phyloP scores from a whole-genome alignment of 495 filamentous ascomycete species.

The Penicillium goetzii region DNA sequence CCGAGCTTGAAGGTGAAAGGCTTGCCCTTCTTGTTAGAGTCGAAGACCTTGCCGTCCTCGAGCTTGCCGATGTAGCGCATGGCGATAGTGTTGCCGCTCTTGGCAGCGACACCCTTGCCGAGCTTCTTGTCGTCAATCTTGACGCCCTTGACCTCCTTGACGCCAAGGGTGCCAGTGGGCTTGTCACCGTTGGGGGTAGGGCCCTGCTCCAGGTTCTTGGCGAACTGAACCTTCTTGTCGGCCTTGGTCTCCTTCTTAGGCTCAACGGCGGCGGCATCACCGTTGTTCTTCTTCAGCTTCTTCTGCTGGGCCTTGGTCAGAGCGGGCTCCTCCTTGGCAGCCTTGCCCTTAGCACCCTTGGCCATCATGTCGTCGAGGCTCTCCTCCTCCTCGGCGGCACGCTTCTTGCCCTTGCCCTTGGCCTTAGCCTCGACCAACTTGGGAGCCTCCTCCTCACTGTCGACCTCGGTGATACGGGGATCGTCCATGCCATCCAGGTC shows the following conservation, averaged over 20 bases:
- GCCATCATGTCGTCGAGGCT: slow-evolving; percentile 75
- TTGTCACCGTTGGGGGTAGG: slow-evolving; percentile 72
- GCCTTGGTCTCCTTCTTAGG: slow-evolving; percentile 52
- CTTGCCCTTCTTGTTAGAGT: slow-evolving; percentile 96
- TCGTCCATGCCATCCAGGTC: slow-evolving; percentile 81
- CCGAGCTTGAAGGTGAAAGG: slow-evolving; percentile 95
- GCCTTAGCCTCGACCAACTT: slow-evolving; percentile 70
- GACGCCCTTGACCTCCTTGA: slow-evolving; percentile 82
- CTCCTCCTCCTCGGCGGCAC: slow-evolving; percentile 69
- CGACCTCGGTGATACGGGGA: slow-evolving; percentile 82
- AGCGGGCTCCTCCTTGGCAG: slow-evolving; percentile 58
- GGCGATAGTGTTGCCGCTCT: slow-evolving; percentile 82
- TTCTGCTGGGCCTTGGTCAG: slow-evolving; percentile 97
- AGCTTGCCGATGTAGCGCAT: slow-evolving; percentile 99
- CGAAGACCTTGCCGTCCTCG: slow-evolving; percentile 88
- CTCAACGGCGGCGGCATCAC: slow-evolving; percentile 70
- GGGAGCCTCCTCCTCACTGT: slow-evolving; percentile 76
- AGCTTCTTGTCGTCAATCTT: slow-evolving; percentile 94
- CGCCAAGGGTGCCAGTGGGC: slow-evolving; percentile 60
- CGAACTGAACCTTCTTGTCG: slow-evolving; percentile 98
- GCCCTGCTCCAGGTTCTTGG: slow-evolving; percentile 96
- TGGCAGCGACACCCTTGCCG: slow-evolving; percentile 77
- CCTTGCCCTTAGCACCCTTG: slow-evolving; percentile 62
- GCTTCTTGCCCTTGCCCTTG: slow-evolving; percentile 85
- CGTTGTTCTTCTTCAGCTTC: slow-evolving; percentile 98